Evolutionary conservation across 129 eudicot species (phyloP).

Genomic region (Arctium lappa): DNA sequence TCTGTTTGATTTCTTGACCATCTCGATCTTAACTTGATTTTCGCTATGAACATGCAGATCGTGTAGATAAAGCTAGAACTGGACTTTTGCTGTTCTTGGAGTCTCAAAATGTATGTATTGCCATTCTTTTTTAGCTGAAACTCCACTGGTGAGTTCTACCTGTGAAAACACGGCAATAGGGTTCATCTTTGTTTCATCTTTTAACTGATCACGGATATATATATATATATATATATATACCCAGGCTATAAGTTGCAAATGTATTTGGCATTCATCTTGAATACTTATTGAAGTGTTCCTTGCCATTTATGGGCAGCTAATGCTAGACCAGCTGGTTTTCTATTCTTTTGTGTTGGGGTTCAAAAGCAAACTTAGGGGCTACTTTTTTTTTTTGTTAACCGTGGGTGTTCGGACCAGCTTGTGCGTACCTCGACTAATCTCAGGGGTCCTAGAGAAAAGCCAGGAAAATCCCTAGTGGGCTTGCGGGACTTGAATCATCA

Average conservation of each 20-base stretch:
- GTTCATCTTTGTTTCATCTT: neutral
- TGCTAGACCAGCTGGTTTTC: neutral
- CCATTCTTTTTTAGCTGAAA: neutral
- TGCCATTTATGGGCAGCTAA: neutral
- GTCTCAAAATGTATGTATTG: neutral
- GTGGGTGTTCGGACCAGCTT: too few species aligned
- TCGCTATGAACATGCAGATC: neutral
- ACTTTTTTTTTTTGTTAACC: neutral
- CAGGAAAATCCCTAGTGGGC: too few species aligned
- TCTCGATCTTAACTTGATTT: neutral
- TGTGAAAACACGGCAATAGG: neutral
- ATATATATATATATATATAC: neutral
- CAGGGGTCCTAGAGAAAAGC: too few species aligned
- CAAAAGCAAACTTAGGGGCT: neutral
- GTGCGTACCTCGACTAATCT: too few species aligned
- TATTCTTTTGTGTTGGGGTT: neutral
- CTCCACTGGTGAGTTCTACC: neutral
- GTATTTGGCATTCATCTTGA: constrained; percentile 4
- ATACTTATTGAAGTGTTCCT: neutral
- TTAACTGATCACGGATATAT: neutral
- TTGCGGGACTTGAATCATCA: too few species aligned
- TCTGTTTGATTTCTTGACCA: neutral
- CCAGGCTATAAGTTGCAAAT: constrained; percentile 7
- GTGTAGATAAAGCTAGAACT: neutral
- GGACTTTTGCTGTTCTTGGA: neutral